These are phyloP conservation scores for Cicer pinnatifidum DNA, from an alignment of 306 rosid species.

Conservation along the genomic window DNA sequence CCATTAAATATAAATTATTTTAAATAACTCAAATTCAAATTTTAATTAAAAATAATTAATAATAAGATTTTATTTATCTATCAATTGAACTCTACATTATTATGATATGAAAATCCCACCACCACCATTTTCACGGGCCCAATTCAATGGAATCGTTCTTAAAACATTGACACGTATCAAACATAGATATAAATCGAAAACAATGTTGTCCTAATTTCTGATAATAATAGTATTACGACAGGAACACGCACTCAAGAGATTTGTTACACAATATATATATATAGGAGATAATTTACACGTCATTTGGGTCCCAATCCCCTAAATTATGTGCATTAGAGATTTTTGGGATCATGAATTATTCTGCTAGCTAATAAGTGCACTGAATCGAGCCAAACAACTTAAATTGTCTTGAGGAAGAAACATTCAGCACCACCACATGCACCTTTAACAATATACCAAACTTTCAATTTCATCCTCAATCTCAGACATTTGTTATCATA, in stretches of 20 bases:
- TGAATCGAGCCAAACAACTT: neutral
- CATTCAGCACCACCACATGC: neutral
- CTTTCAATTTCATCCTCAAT: neutral
- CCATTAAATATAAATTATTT: too few relatives aligned
- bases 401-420: neutral
- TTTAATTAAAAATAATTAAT: too few relatives aligned
- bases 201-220: neutral
- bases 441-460: neutral
- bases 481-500: neutral
- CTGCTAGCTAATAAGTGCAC: neutral
- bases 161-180: too few relatives aligned
- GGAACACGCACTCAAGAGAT: neutral
- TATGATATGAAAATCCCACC: too few relatives aligned
- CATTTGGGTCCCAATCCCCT: conserved; percentile 34
- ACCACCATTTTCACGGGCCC: too few relatives aligned
- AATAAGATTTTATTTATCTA: too few relatives aligned
- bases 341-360: neutral
- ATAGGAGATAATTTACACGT: conserved; percentile 6
- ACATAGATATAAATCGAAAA: too few relatives aligned
- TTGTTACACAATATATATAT: neutral
- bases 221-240: neutral
- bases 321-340: neutral
- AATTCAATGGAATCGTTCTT: too few relatives aligned
- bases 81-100: too few relatives aligned
- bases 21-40: too few relatives aligned